phyloP scores from a whole-genome alignment of 139 green algal genomes.

The Klebsormidium nitens region DNA sequence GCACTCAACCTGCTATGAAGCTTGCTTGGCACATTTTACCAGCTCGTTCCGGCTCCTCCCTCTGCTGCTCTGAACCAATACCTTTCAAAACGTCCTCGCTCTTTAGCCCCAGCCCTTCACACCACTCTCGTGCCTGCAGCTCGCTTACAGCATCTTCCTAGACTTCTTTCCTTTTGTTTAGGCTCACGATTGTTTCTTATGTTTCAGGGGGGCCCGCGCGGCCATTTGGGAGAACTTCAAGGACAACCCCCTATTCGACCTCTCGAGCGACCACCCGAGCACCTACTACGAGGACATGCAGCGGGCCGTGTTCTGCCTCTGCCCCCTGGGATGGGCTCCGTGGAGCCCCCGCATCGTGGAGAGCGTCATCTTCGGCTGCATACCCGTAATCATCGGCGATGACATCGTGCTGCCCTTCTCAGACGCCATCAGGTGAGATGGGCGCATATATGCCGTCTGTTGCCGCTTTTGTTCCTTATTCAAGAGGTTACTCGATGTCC shows the following conservation, averaged over 20 bases:
- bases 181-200: background rate
- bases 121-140: no score
- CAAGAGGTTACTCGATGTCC: no score
- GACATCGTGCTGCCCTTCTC: slow-evolving; percentile 46
- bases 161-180: background rate
- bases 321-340: slow-evolving; percentile 32
- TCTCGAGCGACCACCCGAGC: slow-evolving; percentile 14
- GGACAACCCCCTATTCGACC: slow-evolving; percentile 29
- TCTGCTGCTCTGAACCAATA: no score
- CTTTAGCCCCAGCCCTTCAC: no score
- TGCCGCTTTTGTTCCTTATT: no score
- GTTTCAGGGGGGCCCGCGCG: slow-evolving; percentile 12
- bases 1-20: no score
- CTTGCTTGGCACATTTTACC: no score
- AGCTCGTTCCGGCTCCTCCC: no score
- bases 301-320: slow-evolving; percentile 45
- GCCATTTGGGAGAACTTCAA: slow-evolving; percentile 34
- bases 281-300: slow-evolving; percentile 36
- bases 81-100: no score
- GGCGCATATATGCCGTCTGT: no score
- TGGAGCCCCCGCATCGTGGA: slow-evolving; percentile 46
- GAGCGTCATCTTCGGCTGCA: slow-evolving; percentile 39
- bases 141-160: no score
- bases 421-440: slow-evolving; percentile 32
- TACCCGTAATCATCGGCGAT: slow-evolving; percentile 45